Percentiles rank a stretch among this genome's conserved stretches.
Evolutionary conservation across 352 stramenopile genomes (phyloP).

Genomic region (Globisporangium radiosum): DNA sequence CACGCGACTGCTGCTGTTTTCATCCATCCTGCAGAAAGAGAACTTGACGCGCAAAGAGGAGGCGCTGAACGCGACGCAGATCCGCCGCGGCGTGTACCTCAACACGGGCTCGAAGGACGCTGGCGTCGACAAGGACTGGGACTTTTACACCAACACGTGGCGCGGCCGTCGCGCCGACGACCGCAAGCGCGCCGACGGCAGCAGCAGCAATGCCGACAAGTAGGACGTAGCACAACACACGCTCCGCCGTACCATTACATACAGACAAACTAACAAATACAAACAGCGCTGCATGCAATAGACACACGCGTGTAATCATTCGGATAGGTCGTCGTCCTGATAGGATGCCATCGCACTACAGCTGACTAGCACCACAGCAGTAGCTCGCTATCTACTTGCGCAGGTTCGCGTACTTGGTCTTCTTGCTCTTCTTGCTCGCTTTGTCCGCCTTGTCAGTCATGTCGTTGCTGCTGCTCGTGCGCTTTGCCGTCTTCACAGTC

Average conservation of each 20-base stretch:
- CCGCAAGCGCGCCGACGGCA: constrained; percentile 12
- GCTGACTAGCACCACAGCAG: background rate
- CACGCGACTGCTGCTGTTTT: background rate
- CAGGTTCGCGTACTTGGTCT: constrained; percentile 77
- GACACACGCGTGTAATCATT: too few relatives aligned
- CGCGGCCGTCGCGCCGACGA: constrained; percentile 35
- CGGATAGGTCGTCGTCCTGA: background rate
- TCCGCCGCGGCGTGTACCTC: constrained; percentile 73
- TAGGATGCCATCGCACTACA: too few relatives aligned
- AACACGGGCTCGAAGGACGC: constrained; percentile 78
- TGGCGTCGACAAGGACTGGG: constrained; percentile 78
- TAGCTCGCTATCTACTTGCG: constrained; percentile 17
- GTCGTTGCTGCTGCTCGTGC: constrained; percentile 22
- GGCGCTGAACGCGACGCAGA: constrained; percentile 59
- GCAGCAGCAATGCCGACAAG: background rate
- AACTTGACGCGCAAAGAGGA: constrained; percentile 58
- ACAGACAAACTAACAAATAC: background rate
- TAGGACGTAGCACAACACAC: too few relatives aligned
- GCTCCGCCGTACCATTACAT: background rate
- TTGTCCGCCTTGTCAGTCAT: constrained; percentile 32
- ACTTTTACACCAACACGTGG: constrained; percentile 66
- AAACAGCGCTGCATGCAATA: too few relatives aligned
- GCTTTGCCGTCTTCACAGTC: constrained; percentile 66
- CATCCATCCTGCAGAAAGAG: constrained; percentile 21
- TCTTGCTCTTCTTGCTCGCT: constrained; percentile 41